These are phyloP conservation scores for Nicotiana sylvestris DNA, from an alignment of 257 asterid genomes.

Conservation along the genomic window DNA sequence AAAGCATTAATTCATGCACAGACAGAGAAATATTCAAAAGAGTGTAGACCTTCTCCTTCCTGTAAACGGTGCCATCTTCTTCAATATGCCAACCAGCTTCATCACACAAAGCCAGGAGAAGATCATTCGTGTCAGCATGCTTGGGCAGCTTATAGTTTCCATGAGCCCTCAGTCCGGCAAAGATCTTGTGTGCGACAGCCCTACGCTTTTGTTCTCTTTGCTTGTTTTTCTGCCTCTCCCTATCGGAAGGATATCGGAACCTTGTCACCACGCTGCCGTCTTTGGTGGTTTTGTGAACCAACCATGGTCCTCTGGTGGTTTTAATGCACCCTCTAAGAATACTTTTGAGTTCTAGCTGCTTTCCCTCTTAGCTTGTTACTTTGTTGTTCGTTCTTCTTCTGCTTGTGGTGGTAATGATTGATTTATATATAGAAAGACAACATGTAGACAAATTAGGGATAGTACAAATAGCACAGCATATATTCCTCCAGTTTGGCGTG, in stretches of 20 bases:
- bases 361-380: neutral
- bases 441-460: neutral
- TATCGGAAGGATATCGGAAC: constrained; percentile 60
- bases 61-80: constrained; percentile 50
- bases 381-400: neutral
- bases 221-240: constrained; percentile 57
- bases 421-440: neutral
- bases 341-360: neutral
- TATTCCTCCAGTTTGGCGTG: neutral
- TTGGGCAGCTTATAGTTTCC: constrained; percentile 63
- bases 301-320: constrained; percentile 65
- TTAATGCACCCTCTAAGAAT: constrained; percentile 59
- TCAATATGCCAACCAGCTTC: constrained; percentile 83
- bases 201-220: constrained; percentile 59
- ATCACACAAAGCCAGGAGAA: constrained; percentile 61
- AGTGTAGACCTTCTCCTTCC: constrained; percentile 23
- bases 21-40: too few species aligned
- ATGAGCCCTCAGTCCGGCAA: constrained; percentile 53
- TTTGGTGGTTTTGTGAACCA: constrained; percentile 52
- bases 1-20: neutral
- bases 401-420: too few species aligned
- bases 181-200: constrained; percentile 52
- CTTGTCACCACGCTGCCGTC: constrained; percentile 38
- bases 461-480: neutral
- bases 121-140: constrained; percentile 66